A percentile compares a stretch with the other conserved stretches of the same genome.
phyloP scores from a whole-genome alignment of 495 filamentous ascomycete genomes.

The Penicillium silybi region DNA sequence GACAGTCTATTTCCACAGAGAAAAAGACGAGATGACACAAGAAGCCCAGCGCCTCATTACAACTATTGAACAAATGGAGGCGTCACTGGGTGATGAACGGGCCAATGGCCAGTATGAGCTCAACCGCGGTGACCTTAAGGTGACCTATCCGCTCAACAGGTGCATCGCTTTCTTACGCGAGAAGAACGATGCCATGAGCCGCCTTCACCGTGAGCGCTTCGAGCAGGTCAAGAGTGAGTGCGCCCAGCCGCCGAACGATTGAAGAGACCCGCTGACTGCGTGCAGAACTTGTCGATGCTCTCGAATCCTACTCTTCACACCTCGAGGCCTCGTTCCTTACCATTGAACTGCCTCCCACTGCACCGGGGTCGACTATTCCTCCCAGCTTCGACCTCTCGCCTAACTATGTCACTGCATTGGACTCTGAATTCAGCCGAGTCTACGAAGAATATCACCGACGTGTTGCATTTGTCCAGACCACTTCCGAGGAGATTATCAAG shows the following conservation, averaged over 20 bases:
- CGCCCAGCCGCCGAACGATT: not conserved
- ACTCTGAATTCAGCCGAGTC: conserved; percentile 86
- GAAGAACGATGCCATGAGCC: conserved; percentile 74
- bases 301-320: conserved; percentile 92
- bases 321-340: conserved; percentile 82
- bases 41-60: conserved; percentile 84
- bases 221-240: conserved; percentile 88
- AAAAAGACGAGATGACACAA: conserved; percentile 82
- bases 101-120: conserved; percentile 56
- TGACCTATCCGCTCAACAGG: conserved; percentile 74
- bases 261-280: conserved; percentile 21
- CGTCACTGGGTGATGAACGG: conserved; percentile 74
- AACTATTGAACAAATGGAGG: conserved; percentile 87
- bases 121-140: conserved; percentile 61
- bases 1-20: conserved; percentile 41
- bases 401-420: conserved; percentile 79
- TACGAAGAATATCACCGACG: conserved; percentile 92
- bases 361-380: conserved; percentile 67
- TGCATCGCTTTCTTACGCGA: conserved; percentile 79
- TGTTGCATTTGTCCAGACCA: conserved; percentile 64
- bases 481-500: conserved; percentile 82
- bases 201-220: conserved; percentile 81
- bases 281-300: conserved; percentile 82
- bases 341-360: conserved; percentile 75
- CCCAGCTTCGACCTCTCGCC: conserved; percentile 84